phyloP scores from a whole-genome alignment of 2,329 filamentous ascomycete species.

The Apiospora aurea region DNA sequence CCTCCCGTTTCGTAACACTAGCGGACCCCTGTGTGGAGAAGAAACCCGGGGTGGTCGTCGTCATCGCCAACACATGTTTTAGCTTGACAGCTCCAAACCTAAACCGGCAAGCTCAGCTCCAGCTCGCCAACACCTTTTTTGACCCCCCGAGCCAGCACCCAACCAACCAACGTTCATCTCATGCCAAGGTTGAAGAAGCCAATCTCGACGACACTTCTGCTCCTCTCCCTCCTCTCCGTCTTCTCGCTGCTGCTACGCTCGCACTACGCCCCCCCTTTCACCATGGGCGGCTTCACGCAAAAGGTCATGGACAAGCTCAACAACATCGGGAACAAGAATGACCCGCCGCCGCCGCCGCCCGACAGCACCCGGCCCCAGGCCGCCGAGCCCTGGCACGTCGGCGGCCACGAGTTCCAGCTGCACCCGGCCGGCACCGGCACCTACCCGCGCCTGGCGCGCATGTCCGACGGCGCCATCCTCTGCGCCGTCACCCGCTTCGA shows the following conservation, averaged over 20 bases:
- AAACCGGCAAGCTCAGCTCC: not conserved
- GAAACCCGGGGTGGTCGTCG: not conserved
- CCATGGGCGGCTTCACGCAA: slow-evolving; percentile 24
- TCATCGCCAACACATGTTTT: slow-evolving; percentile 4
- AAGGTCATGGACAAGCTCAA: slow-evolving; percentile 29
- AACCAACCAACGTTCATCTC: slow-evolving; percentile 8
- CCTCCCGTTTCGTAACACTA: not conserved
- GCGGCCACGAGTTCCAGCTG: slow-evolving; percentile 45
- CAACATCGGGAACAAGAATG: slow-evolving; percentile 25
- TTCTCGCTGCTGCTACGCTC: not conserved
- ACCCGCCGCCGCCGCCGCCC: slow-evolving; percentile 3
- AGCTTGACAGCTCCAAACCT: not conserved
- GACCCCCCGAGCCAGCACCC: not conserved
- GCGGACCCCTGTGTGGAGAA: slow-evolving; percentile 3
- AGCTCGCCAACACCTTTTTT: not conserved
- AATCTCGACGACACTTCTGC: not conserved
- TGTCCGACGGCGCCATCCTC: slow-evolving; percentile 54
- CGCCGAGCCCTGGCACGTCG: not conserved
- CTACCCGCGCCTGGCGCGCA: slow-evolving; percentile 54
- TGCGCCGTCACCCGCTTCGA: slow-evolving; percentile 52
- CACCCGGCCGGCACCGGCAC: slow-evolving; percentile 50
- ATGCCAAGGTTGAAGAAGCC: slow-evolving; percentile 14
- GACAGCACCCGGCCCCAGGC: not conserved
- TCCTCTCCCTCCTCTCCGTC: not conserved
- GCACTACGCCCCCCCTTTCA: not conserved